These are phyloP conservation scores for Rubia peregrina DNA, from an alignment of 305 asterid species.

Conservation along the genomic window DNA sequence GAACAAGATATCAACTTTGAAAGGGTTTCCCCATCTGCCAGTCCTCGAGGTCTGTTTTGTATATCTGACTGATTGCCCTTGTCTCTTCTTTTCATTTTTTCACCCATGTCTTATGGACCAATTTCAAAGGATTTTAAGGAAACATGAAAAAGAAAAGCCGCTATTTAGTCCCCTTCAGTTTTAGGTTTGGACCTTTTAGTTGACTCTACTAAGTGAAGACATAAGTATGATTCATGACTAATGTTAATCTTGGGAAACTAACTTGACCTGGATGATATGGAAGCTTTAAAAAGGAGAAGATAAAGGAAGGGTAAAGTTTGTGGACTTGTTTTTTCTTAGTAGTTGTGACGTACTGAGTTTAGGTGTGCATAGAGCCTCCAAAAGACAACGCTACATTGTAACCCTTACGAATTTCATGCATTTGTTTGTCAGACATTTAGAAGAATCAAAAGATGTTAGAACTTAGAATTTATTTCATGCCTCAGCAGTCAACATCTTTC, in stretches of 20 bases:
- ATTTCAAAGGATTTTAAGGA: neutral
- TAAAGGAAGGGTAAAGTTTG: neutral
- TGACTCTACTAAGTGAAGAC: neutral
- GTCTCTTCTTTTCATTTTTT: neutral
- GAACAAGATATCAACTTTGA: constrained; percentile 90
- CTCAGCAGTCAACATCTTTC: too few species aligned
- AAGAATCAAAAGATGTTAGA: too few species aligned
- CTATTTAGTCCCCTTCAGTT: neutral
- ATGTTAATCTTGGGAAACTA: neutral
- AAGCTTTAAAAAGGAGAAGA: too few species aligned
- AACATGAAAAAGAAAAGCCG: neutral
- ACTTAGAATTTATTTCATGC: too few species aligned
- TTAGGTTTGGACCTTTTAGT: neutral
- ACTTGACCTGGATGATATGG: constrained; percentile 1
- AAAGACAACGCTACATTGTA: too few species aligned
- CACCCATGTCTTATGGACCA: neutral
- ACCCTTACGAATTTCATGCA: too few species aligned
- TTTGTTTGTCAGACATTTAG: neutral
- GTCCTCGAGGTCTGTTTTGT: constrained; percentile 80
- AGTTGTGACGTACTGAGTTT: neutral
- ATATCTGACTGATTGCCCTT: constrained; percentile 4
- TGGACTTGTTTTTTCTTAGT: neutral
- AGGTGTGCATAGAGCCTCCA: neutral
- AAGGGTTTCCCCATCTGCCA: constrained; percentile 94
- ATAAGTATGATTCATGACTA: neutral